These are phyloP conservation scores for Auxenochlorella pyrenoidosa DNA, from an alignment of 139 green algal species.

Conservation along the genomic window DNA sequence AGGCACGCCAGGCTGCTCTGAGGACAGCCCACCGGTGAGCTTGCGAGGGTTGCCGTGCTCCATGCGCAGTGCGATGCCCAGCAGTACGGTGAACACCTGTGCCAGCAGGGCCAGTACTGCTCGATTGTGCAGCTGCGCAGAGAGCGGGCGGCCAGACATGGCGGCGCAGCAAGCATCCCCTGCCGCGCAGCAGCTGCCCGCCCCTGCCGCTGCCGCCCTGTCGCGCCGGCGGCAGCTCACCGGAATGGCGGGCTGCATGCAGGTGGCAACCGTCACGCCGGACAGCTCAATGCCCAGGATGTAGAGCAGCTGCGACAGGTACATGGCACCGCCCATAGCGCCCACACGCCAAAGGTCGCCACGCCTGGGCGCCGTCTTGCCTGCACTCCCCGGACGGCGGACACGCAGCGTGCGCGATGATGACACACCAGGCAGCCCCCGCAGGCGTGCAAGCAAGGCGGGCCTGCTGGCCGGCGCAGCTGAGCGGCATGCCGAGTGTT, in stretches of 20 bases:
- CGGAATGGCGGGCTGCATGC: slow-evolving; percentile 81
- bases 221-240: slow-evolving; percentile 54
- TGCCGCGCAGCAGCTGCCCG: no score
- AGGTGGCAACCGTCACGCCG: slow-evolving; percentile 74
- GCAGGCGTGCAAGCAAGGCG: no score
- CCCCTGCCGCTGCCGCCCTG: not conserved
- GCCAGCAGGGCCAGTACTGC: no score
- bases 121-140: no score
- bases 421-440: no score
- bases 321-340: slow-evolving; percentile 14
- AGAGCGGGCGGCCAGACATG: no score
- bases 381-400: slow-evolving; percentile 1
- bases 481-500: no score
- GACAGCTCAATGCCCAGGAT: slow-evolving; percentile 77
- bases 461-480: no score
- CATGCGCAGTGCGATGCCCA: slow-evolving; percentile 61
- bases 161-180: no score
- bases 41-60: slow-evolving; percentile 66
- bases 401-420: no score
- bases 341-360: slow-evolving; percentile 34
- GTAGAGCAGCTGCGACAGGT: slow-evolving; percentile 71
- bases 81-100: slow-evolving; percentile 39
- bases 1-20: no score
- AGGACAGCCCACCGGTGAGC: slow-evolving; percentile 46
- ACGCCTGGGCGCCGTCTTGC: slow-evolving; percentile 25